Base-by-base conservation (phyloP, 1,284 basidiomycete genomes). In the Rhodotorula sp. region DNA sequence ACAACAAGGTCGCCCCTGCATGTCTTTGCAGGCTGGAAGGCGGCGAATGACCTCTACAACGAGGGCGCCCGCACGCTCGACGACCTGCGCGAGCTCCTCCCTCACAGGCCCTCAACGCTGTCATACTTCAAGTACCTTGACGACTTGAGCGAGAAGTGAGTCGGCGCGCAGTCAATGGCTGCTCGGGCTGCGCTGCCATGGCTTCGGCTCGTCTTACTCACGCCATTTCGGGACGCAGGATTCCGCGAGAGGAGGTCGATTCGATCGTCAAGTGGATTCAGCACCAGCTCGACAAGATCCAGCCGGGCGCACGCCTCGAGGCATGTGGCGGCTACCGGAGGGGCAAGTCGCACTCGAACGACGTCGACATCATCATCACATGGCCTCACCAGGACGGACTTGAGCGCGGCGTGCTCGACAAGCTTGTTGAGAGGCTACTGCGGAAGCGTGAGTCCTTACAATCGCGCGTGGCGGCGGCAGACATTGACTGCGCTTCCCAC, bases 281-380 rank as follows among this genome's bases (percentile, higher is more conserved):
- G 84, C 75, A 78, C 16, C 87, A 90, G 76, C 79, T 91, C 52
- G 83, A 85, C 21, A 74, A 78, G 16, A 75, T 92, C 19, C 84
- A 86, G 67, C 82, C 84, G 3, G 89, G 89, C 0, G 90, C 86
- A 76, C 80, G 85, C 19, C 87, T 85, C 71, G 88, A 87, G 4
- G 86, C 92, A 53, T 89, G 86, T 45, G 91, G 91, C 77, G 88
- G 90, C 89, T 90, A 91, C 80, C 85, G 91, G 53, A 82, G 91
- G 67, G 91, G 91, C 16, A 92, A 92, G 79, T 77, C 78, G 0
- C 80, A 85, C 68, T 89, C 88, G 78, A 90, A 88, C 74, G 91
- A 92, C 78, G 87, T 91, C 49, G 91, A 92, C 77, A 89, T 92
- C 69, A 85, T 92, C 79, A 56, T 60, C 67, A 60, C 63, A 17